Percentiles rank a stretch among this genome's conserved stretches.
phyloP scores from a whole-genome alignment of 2,329 filamentous ascomycete genomes.

The Cladophialophora carrionii region DNA sequence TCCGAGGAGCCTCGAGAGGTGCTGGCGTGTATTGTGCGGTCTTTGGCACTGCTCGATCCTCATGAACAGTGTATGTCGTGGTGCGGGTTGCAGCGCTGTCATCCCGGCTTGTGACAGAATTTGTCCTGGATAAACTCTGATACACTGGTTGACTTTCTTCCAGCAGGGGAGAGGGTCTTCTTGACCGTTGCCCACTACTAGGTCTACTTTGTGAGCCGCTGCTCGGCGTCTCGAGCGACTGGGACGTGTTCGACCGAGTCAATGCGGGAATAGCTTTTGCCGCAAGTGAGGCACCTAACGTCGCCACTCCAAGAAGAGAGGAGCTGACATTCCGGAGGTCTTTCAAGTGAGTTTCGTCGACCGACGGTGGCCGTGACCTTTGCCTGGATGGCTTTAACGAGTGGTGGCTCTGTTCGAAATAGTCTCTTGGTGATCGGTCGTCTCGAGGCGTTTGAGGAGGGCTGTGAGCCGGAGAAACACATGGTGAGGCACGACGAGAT shows the following conservation, averaged over 20 bases:
- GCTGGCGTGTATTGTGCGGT: slow-evolving; percentile 20
- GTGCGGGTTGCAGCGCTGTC: slow-evolving; percentile 18
- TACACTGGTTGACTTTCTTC: slow-evolving; percentile 21
- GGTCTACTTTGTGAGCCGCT: slow-evolving; percentile 29
- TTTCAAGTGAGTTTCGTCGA: slow-evolving; percentile 34
- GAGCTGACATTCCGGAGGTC: slow-evolving; percentile 35
- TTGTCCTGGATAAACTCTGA: slow-evolving; percentile 21
- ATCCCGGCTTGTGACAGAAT: slow-evolving; percentile 27
- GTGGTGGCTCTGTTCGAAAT: slow-evolving; percentile 29
- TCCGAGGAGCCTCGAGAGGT: slow-evolving; percentile 23
- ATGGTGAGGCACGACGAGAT: slow-evolving; percentile 36
- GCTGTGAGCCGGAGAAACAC: slow-evolving; percentile 38
- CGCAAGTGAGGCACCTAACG: slow-evolving; percentile 34
- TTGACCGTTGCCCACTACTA: slow-evolving; percentile 31
- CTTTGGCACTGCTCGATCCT: slow-evolving; percentile 23
- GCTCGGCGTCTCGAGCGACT: slow-evolving; percentile 27
- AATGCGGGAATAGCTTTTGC: slow-evolving; percentile 32
- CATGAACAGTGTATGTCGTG: slow-evolving; percentile 28
- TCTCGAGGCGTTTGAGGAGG: slow-evolving; percentile 36
- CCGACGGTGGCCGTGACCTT: slow-evolving; percentile 32
- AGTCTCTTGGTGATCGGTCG: slow-evolving; percentile 28
- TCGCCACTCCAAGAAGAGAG: slow-evolving; percentile 36
- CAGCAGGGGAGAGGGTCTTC: slow-evolving; percentile 32
- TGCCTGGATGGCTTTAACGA: slow-evolving; percentile 26
- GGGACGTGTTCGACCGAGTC: slow-evolving; percentile 30